A percentile compares a stretch with the other conserved stretches of the same genome.
Conservation (phyloP, 2,329 filamentous ascomycete genomes). For the Claviceps arundinis region DNA sequence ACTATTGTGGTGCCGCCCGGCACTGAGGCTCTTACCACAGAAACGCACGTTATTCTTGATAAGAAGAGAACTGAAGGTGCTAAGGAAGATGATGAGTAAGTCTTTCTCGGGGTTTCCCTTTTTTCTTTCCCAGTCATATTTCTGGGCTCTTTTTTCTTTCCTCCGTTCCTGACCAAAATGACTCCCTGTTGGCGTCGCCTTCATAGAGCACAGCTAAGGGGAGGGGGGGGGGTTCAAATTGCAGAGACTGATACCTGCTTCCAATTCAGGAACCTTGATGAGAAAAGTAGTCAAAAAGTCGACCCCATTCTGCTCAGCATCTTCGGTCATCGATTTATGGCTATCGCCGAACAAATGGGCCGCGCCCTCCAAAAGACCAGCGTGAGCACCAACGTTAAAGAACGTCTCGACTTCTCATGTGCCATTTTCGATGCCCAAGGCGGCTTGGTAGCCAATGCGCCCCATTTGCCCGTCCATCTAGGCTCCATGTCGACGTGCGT, state of each 20-base stretch:
- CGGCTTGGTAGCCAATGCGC: constrained; percentile 65
- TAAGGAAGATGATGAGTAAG: constrained; percentile 19
- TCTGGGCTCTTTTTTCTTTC: not conserved
- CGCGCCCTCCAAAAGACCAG: constrained; percentile 67
- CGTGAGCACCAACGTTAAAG: constrained; percentile 71
- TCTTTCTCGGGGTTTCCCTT: too few species aligned
- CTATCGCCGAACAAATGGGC: constrained; percentile 76
- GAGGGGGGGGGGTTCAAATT: too few species aligned
- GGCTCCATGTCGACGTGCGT: constrained; percentile 77
- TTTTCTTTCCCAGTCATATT: too few species aligned
- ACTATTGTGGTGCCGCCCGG: constrained; percentile 82
- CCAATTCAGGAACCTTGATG: constrained; percentile 7
- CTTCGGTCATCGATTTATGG: constrained; percentile 75
- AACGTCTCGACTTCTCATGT: constrained; percentile 71
- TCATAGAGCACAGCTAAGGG: not conserved
- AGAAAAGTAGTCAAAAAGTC: constrained; percentile 24
- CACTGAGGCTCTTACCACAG: constrained; percentile 61
- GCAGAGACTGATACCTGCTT: not conserved
- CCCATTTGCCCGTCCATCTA: constrained; percentile 68
- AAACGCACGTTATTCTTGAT: constrained; percentile 84
- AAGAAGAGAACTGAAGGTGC: constrained; percentile 42
- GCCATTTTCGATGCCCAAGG: constrained; percentile 66
- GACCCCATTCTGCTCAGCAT: constrained; percentile 70
- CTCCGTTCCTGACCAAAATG: not conserved
- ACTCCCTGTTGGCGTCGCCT: not conserved